These are phyloP conservation scores for Fraxinus albicans DNA, from an alignment of 305 asterid genomes.

Conservation along the genomic window DNA sequence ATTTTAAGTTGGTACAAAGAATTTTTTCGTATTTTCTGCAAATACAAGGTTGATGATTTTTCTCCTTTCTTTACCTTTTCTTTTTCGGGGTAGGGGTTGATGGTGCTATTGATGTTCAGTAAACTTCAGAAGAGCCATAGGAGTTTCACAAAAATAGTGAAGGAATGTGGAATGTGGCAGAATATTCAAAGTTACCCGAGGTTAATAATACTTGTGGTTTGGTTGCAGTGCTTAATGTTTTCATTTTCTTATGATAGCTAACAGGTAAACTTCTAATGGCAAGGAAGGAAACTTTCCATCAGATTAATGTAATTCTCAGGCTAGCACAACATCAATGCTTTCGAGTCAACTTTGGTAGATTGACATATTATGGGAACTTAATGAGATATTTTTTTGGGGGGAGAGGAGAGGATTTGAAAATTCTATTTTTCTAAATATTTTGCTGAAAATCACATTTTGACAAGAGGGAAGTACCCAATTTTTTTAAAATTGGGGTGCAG, in stretches of 20 bases:
- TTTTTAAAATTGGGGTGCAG: neutral
- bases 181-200: neutral
- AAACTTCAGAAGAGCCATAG: neutral
- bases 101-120: neutral
- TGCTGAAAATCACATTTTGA: neutral
- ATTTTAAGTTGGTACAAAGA: neutral
- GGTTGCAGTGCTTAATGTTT: neutral
- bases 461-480: neutral
- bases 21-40: neutral
- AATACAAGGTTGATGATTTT: neutral
- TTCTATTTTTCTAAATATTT: neutral
- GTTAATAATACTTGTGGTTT: neutral
- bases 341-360: neutral
- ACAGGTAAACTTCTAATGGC: neutral
- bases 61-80: neutral
- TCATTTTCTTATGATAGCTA: neutral
- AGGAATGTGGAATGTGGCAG: neutral
- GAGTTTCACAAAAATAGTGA: neutral
- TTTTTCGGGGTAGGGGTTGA: neutral
- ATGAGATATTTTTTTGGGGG: neutral
- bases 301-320: neutral
- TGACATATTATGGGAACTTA: neutral
- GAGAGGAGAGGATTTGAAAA: neutral
- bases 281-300: neutral
- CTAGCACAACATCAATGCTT: neutral